Conservation (phyloP, 208 protist species). For the Lotmaria passim region DNA sequence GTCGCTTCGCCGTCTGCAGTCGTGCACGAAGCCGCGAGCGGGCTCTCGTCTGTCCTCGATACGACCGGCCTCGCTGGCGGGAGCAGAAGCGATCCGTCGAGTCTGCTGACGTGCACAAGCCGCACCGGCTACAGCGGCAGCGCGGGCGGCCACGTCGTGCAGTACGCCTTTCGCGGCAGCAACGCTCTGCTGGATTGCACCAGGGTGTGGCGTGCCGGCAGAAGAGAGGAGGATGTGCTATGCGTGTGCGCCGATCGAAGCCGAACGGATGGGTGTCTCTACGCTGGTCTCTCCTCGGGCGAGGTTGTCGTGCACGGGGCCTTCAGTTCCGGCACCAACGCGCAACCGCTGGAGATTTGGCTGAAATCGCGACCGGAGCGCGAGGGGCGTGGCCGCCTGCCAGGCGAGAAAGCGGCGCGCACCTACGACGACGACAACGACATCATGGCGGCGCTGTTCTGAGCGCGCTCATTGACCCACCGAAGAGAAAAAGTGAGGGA, state of each 20-base stretch:
- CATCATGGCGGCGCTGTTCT: slow-evolving; percentile 24
- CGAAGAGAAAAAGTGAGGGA: no score
- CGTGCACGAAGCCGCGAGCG: slow-evolving; percentile 11
- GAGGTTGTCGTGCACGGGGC: slow-evolving; percentile 56
- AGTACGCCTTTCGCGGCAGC: slow-evolving; percentile 29
- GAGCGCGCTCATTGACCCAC: no score
- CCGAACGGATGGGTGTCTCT: slow-evolving; percentile 41
- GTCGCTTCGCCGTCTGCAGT: not conserved
- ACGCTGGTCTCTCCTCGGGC: slow-evolving; percentile 63
- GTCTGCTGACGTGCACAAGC: slow-evolving; percentile 61
- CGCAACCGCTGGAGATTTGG: slow-evolving; percentile 37
- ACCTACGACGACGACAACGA: slow-evolving; percentile 34
- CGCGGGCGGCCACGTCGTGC: slow-evolving; percentile 71
- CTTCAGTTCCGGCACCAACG: not conserved
- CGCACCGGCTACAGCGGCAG: slow-evolving; percentile 49
- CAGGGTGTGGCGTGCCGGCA: slow-evolving; percentile 43
- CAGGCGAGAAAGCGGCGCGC: slow-evolving; percentile 52
- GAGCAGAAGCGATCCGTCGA: slow-evolving; percentile 3
- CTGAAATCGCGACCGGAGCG: slow-evolving; percentile 44
- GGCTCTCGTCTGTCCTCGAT: slow-evolving; percentile 49
- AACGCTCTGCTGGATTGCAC: not conserved
- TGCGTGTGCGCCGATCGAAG: slow-evolving; percentile 52
- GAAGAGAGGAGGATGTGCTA: slow-evolving; percentile 66
- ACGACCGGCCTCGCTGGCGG: slow-evolving; percentile 43
- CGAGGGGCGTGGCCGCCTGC: slow-evolving; percentile 16